Percentiles rank a stretch among this genome's conserved stretches.
Conservation (phyloP, 352 stramenopile species). For the Pythium sukuiense region DNA sequence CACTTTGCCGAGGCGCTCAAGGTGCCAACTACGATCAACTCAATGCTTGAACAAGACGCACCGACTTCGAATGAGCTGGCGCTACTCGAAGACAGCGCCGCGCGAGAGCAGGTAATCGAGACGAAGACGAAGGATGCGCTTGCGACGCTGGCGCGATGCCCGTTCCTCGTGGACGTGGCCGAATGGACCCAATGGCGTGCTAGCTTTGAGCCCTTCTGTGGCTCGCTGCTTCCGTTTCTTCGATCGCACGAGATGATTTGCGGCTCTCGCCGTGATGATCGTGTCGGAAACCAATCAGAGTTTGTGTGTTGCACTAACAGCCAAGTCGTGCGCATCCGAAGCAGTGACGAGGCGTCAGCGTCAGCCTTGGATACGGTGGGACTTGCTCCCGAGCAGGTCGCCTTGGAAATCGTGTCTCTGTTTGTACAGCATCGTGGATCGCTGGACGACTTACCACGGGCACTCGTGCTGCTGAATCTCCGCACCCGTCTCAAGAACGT, state of each 20-base stretch:
- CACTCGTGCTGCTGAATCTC: constrained; percentile 69
- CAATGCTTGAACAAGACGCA: constrained; percentile 3
- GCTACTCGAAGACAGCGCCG: constrained; percentile 13
- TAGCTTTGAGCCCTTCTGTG: constrained; percentile 57
- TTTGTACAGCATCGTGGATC: constrained; percentile 49
- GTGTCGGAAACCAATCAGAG: constrained; percentile 37
- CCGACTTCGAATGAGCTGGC: constrained; percentile 5
- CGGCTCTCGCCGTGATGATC: constrained; percentile 46
- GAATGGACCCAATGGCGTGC: constrained; percentile 25
- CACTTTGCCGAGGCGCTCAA: constrained; percentile 17
- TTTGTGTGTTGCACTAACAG: constrained; percentile 70
- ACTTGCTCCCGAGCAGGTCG: constrained; percentile 36
- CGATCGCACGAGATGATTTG: constrained; percentile 79
- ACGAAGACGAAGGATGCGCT: constrained; percentile 45
- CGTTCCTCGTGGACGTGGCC: constrained; percentile 62
- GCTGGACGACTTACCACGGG: constrained; percentile 52
- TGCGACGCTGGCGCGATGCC: constrained; percentile 47
- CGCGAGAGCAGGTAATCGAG: constrained; percentile 42
- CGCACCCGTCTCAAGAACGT: constrained; percentile 34
- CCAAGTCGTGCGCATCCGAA: constrained; percentile 53
- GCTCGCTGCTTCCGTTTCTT: constrained; percentile 65
- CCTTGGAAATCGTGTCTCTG: constrained; percentile 62
- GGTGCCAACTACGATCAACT: neutral
- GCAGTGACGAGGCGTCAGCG: constrained; percentile 18
- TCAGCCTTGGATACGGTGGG: constrained; percentile 20